Evolutionary conservation across 345 rosid genomes (phyloP).

Genomic region (Eucalyptus dawsonii): DNA sequence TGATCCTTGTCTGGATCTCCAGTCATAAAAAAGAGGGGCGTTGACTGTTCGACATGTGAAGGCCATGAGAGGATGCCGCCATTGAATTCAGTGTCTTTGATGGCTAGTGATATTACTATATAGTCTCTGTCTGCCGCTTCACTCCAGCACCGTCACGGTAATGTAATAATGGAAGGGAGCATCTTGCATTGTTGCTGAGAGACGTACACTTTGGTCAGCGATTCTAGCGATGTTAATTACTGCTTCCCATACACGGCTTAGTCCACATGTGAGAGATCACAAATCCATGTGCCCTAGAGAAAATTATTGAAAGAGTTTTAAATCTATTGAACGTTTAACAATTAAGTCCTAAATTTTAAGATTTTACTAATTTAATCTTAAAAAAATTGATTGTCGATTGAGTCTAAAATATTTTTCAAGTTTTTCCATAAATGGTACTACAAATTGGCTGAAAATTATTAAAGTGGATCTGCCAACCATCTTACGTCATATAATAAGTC

Average conservation of each 20-base stretch:
- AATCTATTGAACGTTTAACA: too few species aligned
- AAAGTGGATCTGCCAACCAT: too few species aligned
- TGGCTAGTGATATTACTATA: neutral
- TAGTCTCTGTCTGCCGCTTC: neutral
- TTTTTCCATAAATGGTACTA: neutral
- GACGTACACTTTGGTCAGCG: neutral
- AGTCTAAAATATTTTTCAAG: too few species aligned
- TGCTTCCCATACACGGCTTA: neutral
- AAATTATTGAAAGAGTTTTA: too few species aligned
- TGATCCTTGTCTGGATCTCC: neutral
- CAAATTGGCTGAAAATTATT: too few species aligned
- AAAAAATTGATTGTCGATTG: rapidly evolving
- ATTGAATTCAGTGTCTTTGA: neutral
- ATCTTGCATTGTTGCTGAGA: neutral
- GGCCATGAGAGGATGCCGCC: neutral
- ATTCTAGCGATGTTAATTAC: neutral
- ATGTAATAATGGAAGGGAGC: neutral
- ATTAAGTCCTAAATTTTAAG: neutral
- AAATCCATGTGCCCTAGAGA: neutral
- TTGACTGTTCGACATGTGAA: neutral
- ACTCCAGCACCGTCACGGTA: neutral
- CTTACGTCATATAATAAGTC: rapidly evolving
- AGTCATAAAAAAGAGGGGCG: neutral
- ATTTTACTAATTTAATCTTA: too few species aligned
- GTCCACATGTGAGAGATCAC: neutral